Base-by-base conservation (phyloP, 2,329 filamentous ascomycete species). In the Trichoderma lentiforme region DNA sequence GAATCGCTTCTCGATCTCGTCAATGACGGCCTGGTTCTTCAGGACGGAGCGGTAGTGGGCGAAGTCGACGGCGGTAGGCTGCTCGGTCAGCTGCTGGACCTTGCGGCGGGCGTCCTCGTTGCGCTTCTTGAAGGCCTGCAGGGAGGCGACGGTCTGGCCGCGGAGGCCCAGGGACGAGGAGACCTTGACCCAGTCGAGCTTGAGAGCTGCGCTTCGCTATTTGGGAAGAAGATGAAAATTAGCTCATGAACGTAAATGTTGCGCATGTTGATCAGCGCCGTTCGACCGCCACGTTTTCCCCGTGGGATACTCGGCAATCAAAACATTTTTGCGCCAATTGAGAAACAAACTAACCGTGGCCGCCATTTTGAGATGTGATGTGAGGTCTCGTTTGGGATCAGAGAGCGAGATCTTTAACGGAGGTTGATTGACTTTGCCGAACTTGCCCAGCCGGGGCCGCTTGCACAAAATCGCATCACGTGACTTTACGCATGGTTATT, bases 121-220 rank as follows among this genome's bases (percentile, higher is more conserved):
- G 87, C 96, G 95, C 91, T 97, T 96, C 91, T 99, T 99, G 92
- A 99, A 99, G 77, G 93, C 90, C 83, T 95, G 92, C 74, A 99
- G 94, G 74, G 95, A 92, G 80, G 92, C 86, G 78, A 93, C 95
- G 78, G 96, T 99, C 87, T 94, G 93, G 83, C 96, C 96, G 84
- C 93, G 93, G 84, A 99, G 94, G 84, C 95, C 95, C 80, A 99
- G 94, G 82, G 95, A 97, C 86, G 89, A 90, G 85, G 92, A 92
- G 81, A 99, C 90, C 87, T 97, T 96, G 86, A 90, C 90, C 96
- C 96, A 99, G 91, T 99, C 96, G 89, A 99, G 90, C 91, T 98
- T 99, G 86, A 97, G 90, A 85, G 95, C 95, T 88, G 95, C 95
- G 90, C 94, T 97, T 90, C 94, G 93, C 95, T 98, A 84, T 83